Percentiles rank a stretch among this genome's conserved stretches.
Conservation (phyloP, 148 eudicot species). For the Camellia sinensis region DNA sequence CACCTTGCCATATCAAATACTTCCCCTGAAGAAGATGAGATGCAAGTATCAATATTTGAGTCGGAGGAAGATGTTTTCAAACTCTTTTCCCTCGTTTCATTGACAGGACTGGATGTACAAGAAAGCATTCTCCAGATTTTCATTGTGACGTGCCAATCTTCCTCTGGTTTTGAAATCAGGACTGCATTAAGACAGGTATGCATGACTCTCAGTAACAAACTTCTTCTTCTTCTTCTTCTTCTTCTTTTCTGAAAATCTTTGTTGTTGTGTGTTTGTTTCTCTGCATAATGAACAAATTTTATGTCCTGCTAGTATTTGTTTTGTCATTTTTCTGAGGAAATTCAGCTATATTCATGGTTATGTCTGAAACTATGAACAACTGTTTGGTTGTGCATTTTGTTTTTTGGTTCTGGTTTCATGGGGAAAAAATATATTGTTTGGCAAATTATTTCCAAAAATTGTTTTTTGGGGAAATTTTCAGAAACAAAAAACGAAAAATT, state of each 20-base stretch:
- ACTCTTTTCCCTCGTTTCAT: conserved; percentile 27
- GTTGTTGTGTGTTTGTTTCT: no score
- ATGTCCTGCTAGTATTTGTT: not conserved
- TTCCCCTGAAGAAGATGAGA: conserved; percentile 18
- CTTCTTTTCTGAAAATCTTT: no score
- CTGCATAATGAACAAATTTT: no score
- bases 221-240: no score
- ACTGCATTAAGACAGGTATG: conserved; percentile 22
- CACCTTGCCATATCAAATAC: conserved; percentile 23
- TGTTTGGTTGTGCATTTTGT: no score
- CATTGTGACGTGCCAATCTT: conserved; percentile 26
- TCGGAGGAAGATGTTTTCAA: conserved; percentile 34
- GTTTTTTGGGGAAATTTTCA: no score
- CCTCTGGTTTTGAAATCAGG: conserved; percentile 18
- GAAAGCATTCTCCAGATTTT: conserved; percentile 24
- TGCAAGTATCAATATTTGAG: conserved; percentile 11
- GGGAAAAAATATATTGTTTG: no score
- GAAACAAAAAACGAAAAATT: no score
- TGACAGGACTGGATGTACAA: conserved; percentile 20
- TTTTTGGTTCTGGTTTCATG: no score
- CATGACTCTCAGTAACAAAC: not conserved
- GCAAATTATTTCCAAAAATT: no score
- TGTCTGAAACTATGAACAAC: not conserved
- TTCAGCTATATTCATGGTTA: not conserved
- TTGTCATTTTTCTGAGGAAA: not conserved